Evolutionary conservation across 176 grass and related monocot species (phyloP).

Genomic region (Hordeum marinum): DNA sequence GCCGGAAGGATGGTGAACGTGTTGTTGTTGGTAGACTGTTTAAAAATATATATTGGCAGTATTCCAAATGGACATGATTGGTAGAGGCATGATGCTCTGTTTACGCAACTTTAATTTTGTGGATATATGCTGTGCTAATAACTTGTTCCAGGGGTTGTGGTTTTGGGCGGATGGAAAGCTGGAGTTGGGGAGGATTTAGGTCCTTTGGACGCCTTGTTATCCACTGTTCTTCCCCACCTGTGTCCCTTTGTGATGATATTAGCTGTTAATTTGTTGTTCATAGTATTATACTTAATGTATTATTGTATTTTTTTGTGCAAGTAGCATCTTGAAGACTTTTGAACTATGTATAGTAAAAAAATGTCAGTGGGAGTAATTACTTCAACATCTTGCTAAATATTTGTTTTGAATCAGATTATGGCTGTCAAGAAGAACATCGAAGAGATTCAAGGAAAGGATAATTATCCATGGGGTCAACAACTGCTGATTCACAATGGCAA

Average conservation of each 20-base stretch:
- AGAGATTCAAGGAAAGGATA: constrained; percentile 86
- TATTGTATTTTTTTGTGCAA: not conserved
- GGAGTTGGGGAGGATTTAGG: not conserved
- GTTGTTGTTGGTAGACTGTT: not conserved
- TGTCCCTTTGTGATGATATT: not conserved
- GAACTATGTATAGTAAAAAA: not conserved
- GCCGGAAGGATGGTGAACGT: not conserved
- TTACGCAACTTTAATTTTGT: not conserved
- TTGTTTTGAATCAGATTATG: constrained; percentile 65
- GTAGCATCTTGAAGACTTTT: not conserved
- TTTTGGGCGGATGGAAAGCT: not conserved
- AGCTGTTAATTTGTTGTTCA: not conserved
- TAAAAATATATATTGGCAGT: not conserved
- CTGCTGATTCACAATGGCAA: constrained; percentile 83
- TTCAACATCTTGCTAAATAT: constrained; percentile 12
- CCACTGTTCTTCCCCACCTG: not conserved
- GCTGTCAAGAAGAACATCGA: constrained; percentile 92
- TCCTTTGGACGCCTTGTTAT: not conserved
- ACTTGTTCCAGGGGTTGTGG: not conserved
- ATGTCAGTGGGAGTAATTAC: not conserved
- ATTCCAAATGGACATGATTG: not conserved
- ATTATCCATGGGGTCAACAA: constrained; percentile 81
- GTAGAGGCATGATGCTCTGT: not conserved
- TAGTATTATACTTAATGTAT: not conserved
- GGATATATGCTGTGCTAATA: not conserved